Percentiles rank a stretch among this genome's conserved stretches.
These are phyloP conservation scores for Ogataea thermomethanolica DNA, from an alignment of 805 yeast genomes.

Conservation along the genomic window DNA sequence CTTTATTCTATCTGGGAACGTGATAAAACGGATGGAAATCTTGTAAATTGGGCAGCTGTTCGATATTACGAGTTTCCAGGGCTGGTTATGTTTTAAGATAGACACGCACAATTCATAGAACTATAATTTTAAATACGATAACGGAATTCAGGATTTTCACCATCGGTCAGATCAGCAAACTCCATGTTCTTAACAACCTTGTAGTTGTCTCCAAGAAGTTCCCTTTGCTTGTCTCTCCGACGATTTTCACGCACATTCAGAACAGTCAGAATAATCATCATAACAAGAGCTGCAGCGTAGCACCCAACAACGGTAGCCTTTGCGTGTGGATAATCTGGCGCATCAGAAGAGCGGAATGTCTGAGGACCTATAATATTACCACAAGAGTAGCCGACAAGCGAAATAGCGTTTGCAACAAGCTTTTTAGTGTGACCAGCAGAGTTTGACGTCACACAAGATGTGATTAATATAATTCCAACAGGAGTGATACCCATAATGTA, in stretches of 20 bases:
- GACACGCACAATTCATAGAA: neutral
- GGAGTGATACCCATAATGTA: constrained; percentile 27
- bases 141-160: constrained; percentile 38
- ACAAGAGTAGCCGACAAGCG: constrained; percentile 38
- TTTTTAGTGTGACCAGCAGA: constrained; percentile 53
- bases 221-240: constrained; percentile 25
- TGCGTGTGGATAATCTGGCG: constrained; percentile 49
- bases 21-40: constrained; percentile 23
- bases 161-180: constrained; percentile 45
- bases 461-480: constrained; percentile 27
- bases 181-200: constrained; percentile 33
- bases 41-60: constrained; percentile 33
- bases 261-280: constrained; percentile 39
- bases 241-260: constrained; percentile 23
- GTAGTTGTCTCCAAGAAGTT: constrained; percentile 12
- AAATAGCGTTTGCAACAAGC: constrained; percentile 37
- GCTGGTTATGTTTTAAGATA: constrained; percentile 28
- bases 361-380: constrained; percentile 53
- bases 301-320: constrained; percentile 28
- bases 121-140: constrained; percentile 19
- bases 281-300: constrained; percentile 24
- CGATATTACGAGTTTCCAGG: constrained; percentile 31
- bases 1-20: constrained; percentile 26
- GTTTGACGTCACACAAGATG: constrained; percentile 30
- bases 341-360: constrained; percentile 43